These are phyloP conservation scores for Penicillium griseofulvum DNA, from an alignment of 2,329 filamentous ascomycete genomes.

Conservation along the genomic window DNA sequence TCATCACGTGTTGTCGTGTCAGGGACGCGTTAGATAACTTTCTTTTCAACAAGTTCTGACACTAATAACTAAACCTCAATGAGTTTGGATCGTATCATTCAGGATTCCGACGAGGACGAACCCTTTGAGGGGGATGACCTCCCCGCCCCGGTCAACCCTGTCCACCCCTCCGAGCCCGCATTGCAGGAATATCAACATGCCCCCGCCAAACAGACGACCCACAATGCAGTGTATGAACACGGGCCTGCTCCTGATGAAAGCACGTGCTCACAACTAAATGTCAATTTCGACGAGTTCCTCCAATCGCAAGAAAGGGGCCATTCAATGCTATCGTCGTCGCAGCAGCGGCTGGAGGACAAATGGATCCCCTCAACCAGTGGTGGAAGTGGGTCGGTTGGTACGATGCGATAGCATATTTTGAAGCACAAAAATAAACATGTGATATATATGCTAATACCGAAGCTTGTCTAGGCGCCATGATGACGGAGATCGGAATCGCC, in stretches of 20 bases:
- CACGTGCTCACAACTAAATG: slow-evolving; percentile 22
- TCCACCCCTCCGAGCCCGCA: slow-evolving; percentile 17
- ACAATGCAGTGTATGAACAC: slow-evolving; percentile 5
- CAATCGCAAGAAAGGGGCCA: slow-evolving; percentile 29
- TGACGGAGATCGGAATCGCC: slow-evolving; percentile 35
- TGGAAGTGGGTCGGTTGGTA: slow-evolving; percentile 33
- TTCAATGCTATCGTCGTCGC: slow-evolving; percentile 26
- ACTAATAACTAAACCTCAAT: slow-evolving; percentile 22
- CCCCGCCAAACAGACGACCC: slow-evolving; percentile 11
- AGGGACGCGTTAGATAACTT: slow-evolving; percentile 15
- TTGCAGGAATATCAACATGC: slow-evolving; percentile 11
- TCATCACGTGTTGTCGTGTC: slow-evolving; percentile 34
- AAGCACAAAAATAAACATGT: not conserved
- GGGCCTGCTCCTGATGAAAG: slow-evolving; percentile 2
- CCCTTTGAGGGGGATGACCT: slow-evolving; percentile 30
- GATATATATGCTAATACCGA: not conserved
- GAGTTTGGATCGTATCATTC: slow-evolving; percentile 40
- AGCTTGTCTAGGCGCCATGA: slow-evolving; percentile 28
- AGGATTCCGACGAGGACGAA: slow-evolving; percentile 47
- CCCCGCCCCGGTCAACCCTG: slow-evolving; percentile 19
- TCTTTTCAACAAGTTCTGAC: not conserved
- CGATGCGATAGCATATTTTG: slow-evolving; percentile 7
- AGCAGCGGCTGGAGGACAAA: slow-evolving; percentile 35
- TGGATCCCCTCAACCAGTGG: slow-evolving; percentile 31
- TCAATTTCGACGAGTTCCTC: slow-evolving; percentile 42